Percentiles rank a stretch among this genome's conserved stretches.
Conservation (phyloP, 768 basidiomycete species). For the Tulasnella sp. region DNA sequence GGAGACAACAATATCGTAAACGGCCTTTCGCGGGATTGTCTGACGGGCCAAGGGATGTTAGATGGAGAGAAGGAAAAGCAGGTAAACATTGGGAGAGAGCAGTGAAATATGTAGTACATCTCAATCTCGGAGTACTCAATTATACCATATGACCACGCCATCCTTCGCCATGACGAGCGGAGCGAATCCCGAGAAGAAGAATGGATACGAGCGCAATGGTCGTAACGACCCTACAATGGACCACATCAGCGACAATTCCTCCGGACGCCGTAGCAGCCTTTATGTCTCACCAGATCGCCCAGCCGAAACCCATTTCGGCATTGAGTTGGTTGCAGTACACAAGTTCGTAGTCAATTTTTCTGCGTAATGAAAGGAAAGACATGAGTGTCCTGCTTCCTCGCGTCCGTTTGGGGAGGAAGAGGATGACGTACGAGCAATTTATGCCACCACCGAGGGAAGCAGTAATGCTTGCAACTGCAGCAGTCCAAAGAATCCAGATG, state of each 20-base stretch:
- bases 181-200: slow-evolving; percentile 50
- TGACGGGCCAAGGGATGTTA: no score
- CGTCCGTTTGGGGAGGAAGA: no score
- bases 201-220: slow-evolving; percentile 54
- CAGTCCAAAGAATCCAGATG: slow-evolving; percentile 74
- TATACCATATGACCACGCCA: slow-evolving; percentile 47
- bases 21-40: no score
- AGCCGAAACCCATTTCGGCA: slow-evolving; percentile 55
- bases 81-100: background rate
- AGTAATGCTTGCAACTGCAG: slow-evolving; percentile 65
- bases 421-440: slow-evolving; percentile 51
- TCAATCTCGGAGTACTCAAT: background rate
- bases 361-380: slow-evolving; percentile 21
- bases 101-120: background rate
- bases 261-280: background rate
- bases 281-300: slow-evolving; percentile 56
- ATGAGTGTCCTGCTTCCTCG: no score
- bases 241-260: background rate
- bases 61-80: background rate
- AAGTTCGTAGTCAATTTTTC: slow-evolving; percentile 36
- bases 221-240: slow-evolving; percentile 47
- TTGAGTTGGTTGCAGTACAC: slow-evolving; percentile 70
- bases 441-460: slow-evolving; percentile 56
- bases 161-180: slow-evolving; percentile 60
- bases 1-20: no score